Percentiles rank a stretch among this genome's conserved stretches.
These are phyloP conservation scores for Penicillium coffeae DNA, from an alignment of 495 filamentous ascomycete genomes.

Conservation along the genomic window DNA sequence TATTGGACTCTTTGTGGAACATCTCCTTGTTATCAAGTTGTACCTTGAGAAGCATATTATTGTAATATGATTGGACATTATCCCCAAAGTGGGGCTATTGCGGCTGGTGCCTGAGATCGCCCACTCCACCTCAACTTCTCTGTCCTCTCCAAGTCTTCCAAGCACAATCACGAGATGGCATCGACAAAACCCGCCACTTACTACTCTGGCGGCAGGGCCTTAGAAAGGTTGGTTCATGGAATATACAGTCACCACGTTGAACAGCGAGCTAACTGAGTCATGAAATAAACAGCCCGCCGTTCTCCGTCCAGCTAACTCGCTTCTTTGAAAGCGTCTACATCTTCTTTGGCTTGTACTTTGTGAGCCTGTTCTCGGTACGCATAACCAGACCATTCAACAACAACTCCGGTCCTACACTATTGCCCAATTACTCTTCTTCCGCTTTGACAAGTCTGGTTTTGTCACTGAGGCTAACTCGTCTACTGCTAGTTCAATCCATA, in stretches of 20 bases:
- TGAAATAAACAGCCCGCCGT: constrained; percentile 35
- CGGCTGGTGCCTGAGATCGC: background rate
- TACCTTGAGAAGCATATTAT: no score
- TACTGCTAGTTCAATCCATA: constrained; percentile 60
- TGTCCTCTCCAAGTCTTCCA: background rate
- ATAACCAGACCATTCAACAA: no score
- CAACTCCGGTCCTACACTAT: background rate
- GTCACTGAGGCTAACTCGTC: constrained; percentile 15
- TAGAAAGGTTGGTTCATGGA: constrained; percentile 25
- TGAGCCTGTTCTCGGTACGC: constrained; percentile 42
- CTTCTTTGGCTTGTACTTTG: constrained; percentile 41
- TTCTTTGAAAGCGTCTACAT: constrained; percentile 43
- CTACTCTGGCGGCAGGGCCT: constrained; percentile 36
- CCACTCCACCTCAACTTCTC: constrained; percentile 9
- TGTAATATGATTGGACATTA: no score
- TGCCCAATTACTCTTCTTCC: background rate
- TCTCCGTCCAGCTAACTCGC: constrained; percentile 40
- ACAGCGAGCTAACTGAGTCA: constrained; percentile 22
- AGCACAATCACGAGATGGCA: constrained; percentile 25
- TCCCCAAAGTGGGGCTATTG: background rate
- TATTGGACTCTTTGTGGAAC: no score
- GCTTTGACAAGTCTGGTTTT: background rate
- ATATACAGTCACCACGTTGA: constrained; percentile 7
- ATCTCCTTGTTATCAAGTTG: no score
- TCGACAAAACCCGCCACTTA: constrained; percentile 25